Conservation (phyloP, 768 basidiomycete genomes). For the Sporobolomyces roseus region DNA sequence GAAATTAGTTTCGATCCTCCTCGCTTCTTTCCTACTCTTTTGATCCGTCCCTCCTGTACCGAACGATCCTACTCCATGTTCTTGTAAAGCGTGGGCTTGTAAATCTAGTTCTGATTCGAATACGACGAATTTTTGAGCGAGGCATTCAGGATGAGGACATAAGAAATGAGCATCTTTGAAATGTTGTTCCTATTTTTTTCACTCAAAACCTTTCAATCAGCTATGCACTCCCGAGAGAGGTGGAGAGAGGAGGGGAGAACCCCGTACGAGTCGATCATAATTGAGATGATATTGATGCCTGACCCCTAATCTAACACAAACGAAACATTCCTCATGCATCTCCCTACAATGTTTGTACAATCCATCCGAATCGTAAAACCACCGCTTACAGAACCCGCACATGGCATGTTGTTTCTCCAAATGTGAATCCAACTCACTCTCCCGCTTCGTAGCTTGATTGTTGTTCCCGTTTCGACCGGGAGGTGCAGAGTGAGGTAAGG, state of each 20-base stretch:
- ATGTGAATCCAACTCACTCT: slow-evolving; percentile 24
- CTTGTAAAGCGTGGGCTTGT: slow-evolving; percentile 82
- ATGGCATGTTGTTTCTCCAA: slow-evolving; percentile 30
- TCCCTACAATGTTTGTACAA: slow-evolving; percentile 91
- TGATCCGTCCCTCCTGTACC: slow-evolving; percentile 59
- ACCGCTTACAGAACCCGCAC: slow-evolving; percentile 39
- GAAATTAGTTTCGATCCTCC: slow-evolving; percentile 63
- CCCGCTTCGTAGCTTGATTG: neutral
- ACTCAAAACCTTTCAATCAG: neutral
- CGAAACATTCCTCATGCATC: slow-evolving; percentile 89
- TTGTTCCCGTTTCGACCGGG: slow-evolving; percentile 44
- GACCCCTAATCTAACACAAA: slow-evolving; percentile 74
- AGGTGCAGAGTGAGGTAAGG: slow-evolving; percentile 50
- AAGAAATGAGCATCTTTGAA: slow-evolving; percentile 72
- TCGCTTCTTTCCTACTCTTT: slow-evolving; percentile 64
- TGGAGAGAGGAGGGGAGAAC: slow-evolving; percentile 50
- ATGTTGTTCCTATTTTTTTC: slow-evolving; percentile 64
- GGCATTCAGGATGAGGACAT: slow-evolving; percentile 69
- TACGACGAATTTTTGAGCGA: slow-evolving; percentile 87
- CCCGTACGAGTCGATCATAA: slow-evolving; percentile 95
- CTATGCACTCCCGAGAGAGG: neutral
- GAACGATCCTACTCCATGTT: slow-evolving; percentile 57
- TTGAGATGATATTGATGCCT: slow-evolving; percentile 89
- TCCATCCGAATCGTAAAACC: slow-evolving; percentile 88
- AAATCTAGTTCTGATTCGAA: slow-evolving; percentile 83